Evolutionary conservation across 2,329 filamentous ascomycete species (phyloP).

Genomic region (Fusarium dlaminii): DNA sequence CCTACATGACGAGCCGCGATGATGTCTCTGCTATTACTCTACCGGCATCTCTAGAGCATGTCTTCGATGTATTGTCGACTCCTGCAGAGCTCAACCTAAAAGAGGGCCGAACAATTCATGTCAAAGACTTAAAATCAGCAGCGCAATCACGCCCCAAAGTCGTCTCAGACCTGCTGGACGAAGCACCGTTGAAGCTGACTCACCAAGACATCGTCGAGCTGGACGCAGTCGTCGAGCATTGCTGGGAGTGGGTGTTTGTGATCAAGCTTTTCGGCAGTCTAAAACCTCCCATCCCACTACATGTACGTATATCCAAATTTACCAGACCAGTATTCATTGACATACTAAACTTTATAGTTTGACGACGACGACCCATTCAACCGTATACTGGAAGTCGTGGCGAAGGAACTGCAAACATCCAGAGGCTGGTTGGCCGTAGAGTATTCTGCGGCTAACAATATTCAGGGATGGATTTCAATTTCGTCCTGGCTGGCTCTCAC

Average conservation of each 20-base stretch:
- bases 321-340: not conserved
- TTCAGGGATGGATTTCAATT: not conserved
- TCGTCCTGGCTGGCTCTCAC: not conserved
- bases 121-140: not conserved
- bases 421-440: not conserved
- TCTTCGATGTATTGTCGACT: not conserved
- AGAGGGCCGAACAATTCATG: not conserved
- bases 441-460: not conserved
- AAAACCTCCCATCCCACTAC: not conserved
- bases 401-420: not conserved
- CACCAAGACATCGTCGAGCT: not conserved
- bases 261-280: not conserved
- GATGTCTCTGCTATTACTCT: not conserved
- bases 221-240: not conserved
- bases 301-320: not conserved
- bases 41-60: not conserved
- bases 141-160: not conserved
- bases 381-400: not conserved
- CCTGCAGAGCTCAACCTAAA: not conserved
- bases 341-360: not conserved
- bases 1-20: not conserved
- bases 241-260: not conserved
- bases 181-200: not conserved
- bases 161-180: not conserved
- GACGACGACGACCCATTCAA: not conserved